Conservation (phyloP, 768 basidiomycete species). For the Leccinellum rugosiceps region DNA sequence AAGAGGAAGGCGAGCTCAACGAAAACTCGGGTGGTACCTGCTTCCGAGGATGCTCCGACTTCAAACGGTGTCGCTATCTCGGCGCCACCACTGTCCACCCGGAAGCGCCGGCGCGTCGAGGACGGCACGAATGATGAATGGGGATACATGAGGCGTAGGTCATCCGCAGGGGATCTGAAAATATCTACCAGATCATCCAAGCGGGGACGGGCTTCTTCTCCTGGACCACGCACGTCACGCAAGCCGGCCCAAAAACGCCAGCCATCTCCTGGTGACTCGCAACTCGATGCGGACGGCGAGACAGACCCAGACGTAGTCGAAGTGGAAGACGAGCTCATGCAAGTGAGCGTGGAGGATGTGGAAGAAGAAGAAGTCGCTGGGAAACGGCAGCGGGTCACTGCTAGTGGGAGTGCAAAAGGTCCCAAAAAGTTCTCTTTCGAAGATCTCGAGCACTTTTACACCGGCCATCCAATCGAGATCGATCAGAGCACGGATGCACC, state of each 20-base stretch:
- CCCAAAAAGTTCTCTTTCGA: slow-evolving; percentile 21
- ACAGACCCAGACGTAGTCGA: slow-evolving; percentile 37
- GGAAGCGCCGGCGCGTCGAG: slow-evolving; percentile 27
- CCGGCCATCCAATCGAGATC: slow-evolving; percentile 31
- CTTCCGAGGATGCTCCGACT: slow-evolving; percentile 8
- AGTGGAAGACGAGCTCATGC: slow-evolving; percentile 34
- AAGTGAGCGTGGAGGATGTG: slow-evolving; percentile 18
- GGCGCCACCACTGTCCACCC: slow-evolving; percentile 14
- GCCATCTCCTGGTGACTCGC: slow-evolving; percentile 27
- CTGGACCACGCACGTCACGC: slow-evolving; percentile 21
- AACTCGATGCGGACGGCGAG: slow-evolving; percentile 32
- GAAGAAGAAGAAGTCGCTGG: slow-evolving; percentile 10
- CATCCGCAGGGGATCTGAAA: slow-evolving; percentile 10
- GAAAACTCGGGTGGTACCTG: slow-evolving; percentile 5
- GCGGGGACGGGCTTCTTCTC: slow-evolving; percentile 30
- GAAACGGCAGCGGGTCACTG: slow-evolving; percentile 1
- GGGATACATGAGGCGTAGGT: slow-evolving; percentile 5
- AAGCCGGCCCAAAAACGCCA: slow-evolving; percentile 16
- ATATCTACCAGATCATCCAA: slow-evolving; percentile 8
- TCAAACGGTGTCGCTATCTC: slow-evolving; percentile 14
- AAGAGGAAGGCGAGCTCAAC: slow-evolving; percentile 18
- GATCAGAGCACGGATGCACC: slow-evolving; percentile 22
- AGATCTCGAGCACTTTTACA: slow-evolving; percentile 31
- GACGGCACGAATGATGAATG: slow-evolving; percentile 5
- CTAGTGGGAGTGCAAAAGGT: not conserved